A percentile compares a stretch with the other conserved stretches of the same genome.
Conservation (phyloP, 176 grass and related monocot species). For the Aegilops tauschii region DNA sequence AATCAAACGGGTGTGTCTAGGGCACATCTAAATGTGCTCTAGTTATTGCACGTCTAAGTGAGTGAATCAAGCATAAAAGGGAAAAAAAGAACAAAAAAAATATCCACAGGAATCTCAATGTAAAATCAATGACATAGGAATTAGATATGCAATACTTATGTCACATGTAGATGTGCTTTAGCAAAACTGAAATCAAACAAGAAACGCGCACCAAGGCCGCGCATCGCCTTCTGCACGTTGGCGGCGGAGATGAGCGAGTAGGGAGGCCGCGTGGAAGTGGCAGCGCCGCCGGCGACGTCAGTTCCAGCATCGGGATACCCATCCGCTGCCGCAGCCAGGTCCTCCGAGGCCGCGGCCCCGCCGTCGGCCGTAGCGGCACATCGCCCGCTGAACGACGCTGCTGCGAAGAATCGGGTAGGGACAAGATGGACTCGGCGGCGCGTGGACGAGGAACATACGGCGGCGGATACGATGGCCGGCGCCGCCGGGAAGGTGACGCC, state of each 20-base stretch:
- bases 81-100: too few species aligned
- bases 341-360: slow-evolving; percentile 17
- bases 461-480: slow-evolving; percentile 11
- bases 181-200: background rate
- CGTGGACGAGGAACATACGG: background rate
- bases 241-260: slow-evolving; percentile 69
- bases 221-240: slow-evolving; percentile 89
- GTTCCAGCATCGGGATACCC: slow-evolving; percentile 16
- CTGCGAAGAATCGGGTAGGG: background rate
- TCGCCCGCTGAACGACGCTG: slow-evolving; percentile 25
- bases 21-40: too few species aligned
- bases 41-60: too few species aligned
- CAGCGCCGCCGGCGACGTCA: slow-evolving; percentile 32
- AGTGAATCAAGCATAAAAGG: too few species aligned
- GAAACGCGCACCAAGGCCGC: slow-evolving; percentile 65
- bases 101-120: too few species aligned
- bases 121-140: too few species aligned
- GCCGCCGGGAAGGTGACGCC: slow-evolving; percentile 32
- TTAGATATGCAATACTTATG: too few species aligned
- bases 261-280: slow-evolving; percentile 42
- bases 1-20: background rate
- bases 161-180: too few species aligned
- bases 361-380: slow-evolving; percentile 29
- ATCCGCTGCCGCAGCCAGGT: slow-evolving; percentile 4
- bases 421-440: background rate